Base-by-base conservation (phyloP, 805 yeast genomes). In the Cyberlindnera nakhonratchasimensis region DNA sequence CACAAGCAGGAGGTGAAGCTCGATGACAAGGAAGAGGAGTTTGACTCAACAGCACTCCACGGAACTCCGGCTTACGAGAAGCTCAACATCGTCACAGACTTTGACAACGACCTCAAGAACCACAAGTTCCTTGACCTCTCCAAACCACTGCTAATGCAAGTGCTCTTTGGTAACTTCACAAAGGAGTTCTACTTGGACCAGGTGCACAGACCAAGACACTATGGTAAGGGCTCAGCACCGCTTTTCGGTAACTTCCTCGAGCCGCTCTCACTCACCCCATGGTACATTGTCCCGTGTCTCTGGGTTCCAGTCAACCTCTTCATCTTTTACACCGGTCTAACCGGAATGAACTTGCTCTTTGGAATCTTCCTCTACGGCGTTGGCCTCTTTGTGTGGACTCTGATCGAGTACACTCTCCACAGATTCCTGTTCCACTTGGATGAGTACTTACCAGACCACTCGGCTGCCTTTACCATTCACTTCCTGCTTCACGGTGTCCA, bases 201-300 rank as follows among this genome's bases (percentile, higher is more conserved):
- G 66, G 93, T 93, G 32, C 99, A 93, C 65, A 80, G 97, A 66
- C 99, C 99, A 40, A 82, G 99, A 62, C 99, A 93, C 65, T 93
- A 90, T 61, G 98, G 98, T 51, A 82, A 89, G 61, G 97, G 96
- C 10, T 87, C 96, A 3, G 99, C 99, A 11, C 96, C 90, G 6
- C 63, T 93, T 41, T 93, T 93, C 64, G 99, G 99, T 37, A 89
- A 90, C 65, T 86, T 91, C 64, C 69, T 93, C 46, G 99, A 93
- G 66, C 97, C 97, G 5, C 60, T 93, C 20, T 80, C 95, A 7
- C 71, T 83, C 57, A 93, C 99, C 3, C 83, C 97, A 11, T 93
- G 98, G 98, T 93, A 81, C 76, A 84, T 88, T 19, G 84, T 93
- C 17, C 99, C 99, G 14, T 46, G 69, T 1, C 52, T 88, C 20